These are phyloP conservation scores for Pseudocercospora fijiensis DNA, from an alignment of 2,329 filamentous ascomycete species.

Conservation along the genomic window DNA sequence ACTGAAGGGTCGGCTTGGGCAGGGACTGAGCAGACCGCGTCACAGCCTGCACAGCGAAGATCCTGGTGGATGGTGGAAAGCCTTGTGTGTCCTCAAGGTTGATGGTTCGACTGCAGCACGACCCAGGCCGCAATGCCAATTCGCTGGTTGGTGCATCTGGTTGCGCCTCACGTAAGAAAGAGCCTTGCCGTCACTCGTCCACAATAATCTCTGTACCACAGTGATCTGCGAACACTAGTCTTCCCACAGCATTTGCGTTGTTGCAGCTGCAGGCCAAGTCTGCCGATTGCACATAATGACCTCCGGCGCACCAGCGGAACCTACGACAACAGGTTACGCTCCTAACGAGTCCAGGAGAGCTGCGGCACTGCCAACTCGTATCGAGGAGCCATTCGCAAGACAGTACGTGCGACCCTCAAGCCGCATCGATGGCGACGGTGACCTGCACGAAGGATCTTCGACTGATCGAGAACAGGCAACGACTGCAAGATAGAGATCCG, in stretches of 20 bases:
- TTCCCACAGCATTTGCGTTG: slow-evolving; percentile 25
- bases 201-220: slow-evolving; percentile 29
- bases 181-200: slow-evolving; percentile 25
- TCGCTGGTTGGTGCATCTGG: slow-evolving; percentile 29
- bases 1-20: slow-evolving; percentile 22
- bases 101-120: slow-evolving; percentile 31
- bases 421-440: slow-evolving; percentile 9
- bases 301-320: slow-evolving; percentile 27
- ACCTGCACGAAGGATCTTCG: neutral
- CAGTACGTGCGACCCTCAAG: slow-evolving; percentile 23
- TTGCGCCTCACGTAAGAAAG: slow-evolving; percentile 30
- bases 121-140: slow-evolving; percentile 27
- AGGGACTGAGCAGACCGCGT: slow-evolving; percentile 26
- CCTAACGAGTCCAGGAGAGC: slow-evolving; percentile 30
- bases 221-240: slow-evolving; percentile 29
- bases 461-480: slow-evolving; percentile 28
- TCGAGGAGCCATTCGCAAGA: slow-evolving; percentile 29
- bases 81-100: slow-evolving; percentile 26
- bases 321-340: slow-evolving; percentile 30
- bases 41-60: slow-evolving; percentile 30
- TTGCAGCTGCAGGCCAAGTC: slow-evolving; percentile 28
- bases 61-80: slow-evolving; percentile 24
- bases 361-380: slow-evolving; percentile 27
- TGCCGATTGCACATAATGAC: slow-evolving; percentile 30
- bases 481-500: slow-evolving; percentile 33